Evolutionary conservation across 2,329 filamentous ascomycete species (phyloP), one percentile per base, ranked within the genome.

Genomic region (Talaromyces verruculosus): DNA sequence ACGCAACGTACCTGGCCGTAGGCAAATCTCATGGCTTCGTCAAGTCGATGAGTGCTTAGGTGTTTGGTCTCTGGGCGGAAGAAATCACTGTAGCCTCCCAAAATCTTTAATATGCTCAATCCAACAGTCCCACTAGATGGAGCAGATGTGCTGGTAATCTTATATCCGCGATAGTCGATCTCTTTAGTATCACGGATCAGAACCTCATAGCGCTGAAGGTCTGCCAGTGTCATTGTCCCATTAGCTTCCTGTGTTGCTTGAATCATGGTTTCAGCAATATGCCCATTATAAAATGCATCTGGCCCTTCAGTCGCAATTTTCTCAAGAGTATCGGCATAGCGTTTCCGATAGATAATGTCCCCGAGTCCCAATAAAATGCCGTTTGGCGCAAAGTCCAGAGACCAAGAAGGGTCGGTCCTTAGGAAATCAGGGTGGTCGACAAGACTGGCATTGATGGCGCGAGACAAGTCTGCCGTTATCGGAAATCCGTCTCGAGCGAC

Each of bases 1-100:
- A 43, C 11, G 28, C 28, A 41, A 11, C 57, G 1, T 69, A 81
- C 80, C 75, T 83, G 77, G 43, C 89, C 93, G 75, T 97, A 98
- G 2, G 87, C 93, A 76, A 96, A 98, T 25, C 92, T 87, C 81
- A 97, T 92, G 13, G 93, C 90, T 82, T 98, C 95, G 73, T 92
- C 88, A 69, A 97, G 85, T 15, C 91, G 87, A 78, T 98, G 95
- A 0, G 89, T 89, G 43, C 89, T 92, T 0, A 96, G 80, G 70
- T 92, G 89, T 22, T 85, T 69, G 19, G 77, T 79, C 51, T 85
- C 80, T 1, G 83, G 78, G 13, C 87, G 79, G 19, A 87, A 88
- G 58, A 94, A 88, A 43, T 80, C 77, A 0, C 85, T 79, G 72
- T 92, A 96, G 19, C 91, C 90, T 76, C 94, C 89, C 77, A 97